Evolutionary conservation across 805 yeast genomes (phyloP), one percentile per base, ranked within the genome.

Genomic region (Metschnikowia reukaufii): DNA sequence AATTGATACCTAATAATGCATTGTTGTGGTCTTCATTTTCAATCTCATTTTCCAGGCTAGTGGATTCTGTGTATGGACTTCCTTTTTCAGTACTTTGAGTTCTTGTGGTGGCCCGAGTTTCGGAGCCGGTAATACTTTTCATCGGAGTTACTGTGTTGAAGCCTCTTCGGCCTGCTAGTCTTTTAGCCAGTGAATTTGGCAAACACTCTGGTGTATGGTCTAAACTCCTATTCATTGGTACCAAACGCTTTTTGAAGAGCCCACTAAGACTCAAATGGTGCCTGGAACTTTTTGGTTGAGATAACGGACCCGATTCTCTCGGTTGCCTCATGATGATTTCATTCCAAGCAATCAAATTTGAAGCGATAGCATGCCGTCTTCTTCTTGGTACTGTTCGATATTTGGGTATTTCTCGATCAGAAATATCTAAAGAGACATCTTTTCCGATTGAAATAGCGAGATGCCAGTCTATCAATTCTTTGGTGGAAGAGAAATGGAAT

Each of bases 301-400:
- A 15, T 8, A 21, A 19, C 6, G 57, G 45, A 17, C 51, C 57
- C 5, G 55, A 47, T 7, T 45, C 40, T n/a, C 55, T 41, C 32
- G 42, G 23, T 12, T 50, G 39, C 30, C 53, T 45, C 18, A 45
- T 25, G 8, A 49, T 31, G 15, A 32, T 46, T 7, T 51, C 52
- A 13, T 40, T 42, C 29, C 18, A 43, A 13, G 39, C 42, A 7
- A 47, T 37, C 2, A 49, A 36, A 19, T 36, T 42, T 35, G 56
- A 39, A 23, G 45, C 40, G 10, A 45, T 57, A 30, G 69, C 62
- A 35, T 77, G 70, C 39, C 88, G 71, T 54, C 91, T 73, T 51
- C 94, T 74, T 52, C 92, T 70, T 5, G 96, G 96, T 13, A 88
- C 89, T 0, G 92, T 83, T 59, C 94, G 76, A 60, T 84, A 89